Evolutionary conservation across 2,329 filamentous ascomycete species (phyloP).

Genomic region (Penicillium sp.): DNA sequence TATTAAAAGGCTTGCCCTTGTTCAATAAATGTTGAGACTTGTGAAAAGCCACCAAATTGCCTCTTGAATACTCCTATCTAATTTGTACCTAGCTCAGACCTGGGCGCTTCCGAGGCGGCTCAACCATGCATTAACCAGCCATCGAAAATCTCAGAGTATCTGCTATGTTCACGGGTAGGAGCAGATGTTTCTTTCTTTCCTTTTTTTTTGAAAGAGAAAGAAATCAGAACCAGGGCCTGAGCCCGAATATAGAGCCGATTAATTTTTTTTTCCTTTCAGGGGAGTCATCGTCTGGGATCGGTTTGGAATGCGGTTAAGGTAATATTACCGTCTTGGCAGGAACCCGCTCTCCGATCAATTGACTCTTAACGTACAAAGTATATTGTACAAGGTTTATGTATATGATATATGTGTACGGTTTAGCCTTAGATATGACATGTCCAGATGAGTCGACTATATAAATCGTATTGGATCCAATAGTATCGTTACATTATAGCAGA

Average conservation of each 20-base stretch:
- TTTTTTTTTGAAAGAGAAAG: neutral
- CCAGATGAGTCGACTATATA: constrained; percentile 12
- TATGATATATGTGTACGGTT: neutral
- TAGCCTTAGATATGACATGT: constrained; percentile 21
- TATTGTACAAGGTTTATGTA: neutral
- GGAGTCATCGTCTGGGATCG: constrained; percentile 16
- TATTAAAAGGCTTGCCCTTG: neutral
- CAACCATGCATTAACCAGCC: neutral
- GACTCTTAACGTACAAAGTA: neutral
- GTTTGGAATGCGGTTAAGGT: constrained; percentile 26
- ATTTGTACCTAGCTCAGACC: constrained; percentile 2
- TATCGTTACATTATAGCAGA: constrained; percentile 1
- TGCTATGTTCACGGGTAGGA: neutral
- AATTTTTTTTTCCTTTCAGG: constrained; percentile 11
- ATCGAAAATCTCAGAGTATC: neutral
- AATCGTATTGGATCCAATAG: neutral
- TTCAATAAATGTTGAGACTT: neutral
- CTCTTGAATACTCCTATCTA: neutral
- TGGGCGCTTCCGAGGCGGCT: constrained; percentile 2
- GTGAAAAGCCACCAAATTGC: neutral
- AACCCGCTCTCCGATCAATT: neutral
- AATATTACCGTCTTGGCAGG: constrained; percentile 23
- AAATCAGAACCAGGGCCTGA: neutral
- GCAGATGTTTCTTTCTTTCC: no score
- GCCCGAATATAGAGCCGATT: neutral